Evolutionary conservation across 768 basidiomycete species (phyloP), one percentile per base, ranked within the genome.

Genomic region (Pleurotus citrinopileatus): DNA sequence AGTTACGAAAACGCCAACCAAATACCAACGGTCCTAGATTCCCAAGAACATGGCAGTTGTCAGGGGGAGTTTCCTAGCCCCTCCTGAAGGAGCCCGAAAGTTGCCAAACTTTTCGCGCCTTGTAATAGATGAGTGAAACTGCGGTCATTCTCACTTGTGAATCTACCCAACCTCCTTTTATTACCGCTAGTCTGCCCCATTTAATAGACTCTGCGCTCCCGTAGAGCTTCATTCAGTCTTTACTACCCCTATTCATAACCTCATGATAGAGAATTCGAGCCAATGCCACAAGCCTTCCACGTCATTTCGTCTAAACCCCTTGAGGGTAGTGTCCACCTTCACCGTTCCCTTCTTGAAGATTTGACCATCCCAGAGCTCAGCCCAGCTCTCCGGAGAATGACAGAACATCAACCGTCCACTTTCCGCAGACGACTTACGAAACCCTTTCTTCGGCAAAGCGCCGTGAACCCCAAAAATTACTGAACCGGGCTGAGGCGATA

Each of bases 391-490:
- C 10, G 64, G 68, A 19, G 68, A 71, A 53, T 75, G 72, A 46
- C 69, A 71, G 52, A 71, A 73, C 55, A 74, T 63, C 0, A 44
- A 26, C 4, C 28, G 22, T 10, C 58, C 53, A 3, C 45, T 36
- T 1, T 32, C 57, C 6, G 28, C 10, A 5, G 46, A 34, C 2
- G 42, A 8, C 1, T 19, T n/a, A n/a, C n/a, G 29, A 19, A 54
- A 50, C 1, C 74, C 75, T 52, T 69, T 72, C 54, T 71, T 64
- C 9, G 63, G 59, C 13, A 56, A 57, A 2, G 65, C 74, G 25
- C 55, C 59, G 54, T 80, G 78, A 22, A 59, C 53, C 10, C 81
- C 79, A 54, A 79, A 75, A 34, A 80, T 73, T 20, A 77, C 57
- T 1, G 78, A 77, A 2, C 79, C 80, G 1, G 74, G 70, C 22